Conservation (phyloP, 2,329 filamentous ascomycete genomes). For the Triangularia verruculosa region DNA sequence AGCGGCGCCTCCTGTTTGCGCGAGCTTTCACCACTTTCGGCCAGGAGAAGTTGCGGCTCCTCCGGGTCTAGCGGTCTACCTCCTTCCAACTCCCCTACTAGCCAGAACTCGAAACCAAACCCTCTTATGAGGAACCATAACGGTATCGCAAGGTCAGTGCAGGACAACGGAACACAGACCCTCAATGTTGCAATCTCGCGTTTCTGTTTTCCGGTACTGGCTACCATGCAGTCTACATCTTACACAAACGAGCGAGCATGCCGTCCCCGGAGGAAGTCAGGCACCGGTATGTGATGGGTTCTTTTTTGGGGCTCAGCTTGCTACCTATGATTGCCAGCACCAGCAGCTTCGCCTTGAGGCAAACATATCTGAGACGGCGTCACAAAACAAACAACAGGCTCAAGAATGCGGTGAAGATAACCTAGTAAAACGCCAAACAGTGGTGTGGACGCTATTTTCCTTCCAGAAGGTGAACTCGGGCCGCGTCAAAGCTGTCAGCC, state of each 20-base stretch:
- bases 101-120: neutral
- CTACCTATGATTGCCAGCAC: neutral
- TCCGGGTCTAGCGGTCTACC: neutral
- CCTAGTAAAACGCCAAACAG: neutral
- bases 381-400: neutral
- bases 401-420: neutral
- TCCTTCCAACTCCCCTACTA: neutral
- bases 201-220: neutral
- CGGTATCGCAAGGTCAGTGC: neutral
- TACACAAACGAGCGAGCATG: neutral
- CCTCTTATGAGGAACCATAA: neutral
- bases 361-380: neutral
- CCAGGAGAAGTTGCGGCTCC: neutral
- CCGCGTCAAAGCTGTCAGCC: neutral
- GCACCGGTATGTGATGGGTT: neutral
- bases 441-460: neutral
- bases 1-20: neutral
- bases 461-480: neutral
- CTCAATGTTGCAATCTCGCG: neutral
- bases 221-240: neutral
- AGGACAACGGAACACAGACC: neutral
- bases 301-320: neutral
- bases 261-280: neutral
- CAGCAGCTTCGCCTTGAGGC: neutral
- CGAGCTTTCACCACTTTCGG: neutral